Percentiles rank a stretch among this genome's conserved stretches.
These are phyloP conservation scores for Zoysia japonica DNA, from an alignment of 176 grass and related monocot species.

Conservation along the genomic window DNA sequence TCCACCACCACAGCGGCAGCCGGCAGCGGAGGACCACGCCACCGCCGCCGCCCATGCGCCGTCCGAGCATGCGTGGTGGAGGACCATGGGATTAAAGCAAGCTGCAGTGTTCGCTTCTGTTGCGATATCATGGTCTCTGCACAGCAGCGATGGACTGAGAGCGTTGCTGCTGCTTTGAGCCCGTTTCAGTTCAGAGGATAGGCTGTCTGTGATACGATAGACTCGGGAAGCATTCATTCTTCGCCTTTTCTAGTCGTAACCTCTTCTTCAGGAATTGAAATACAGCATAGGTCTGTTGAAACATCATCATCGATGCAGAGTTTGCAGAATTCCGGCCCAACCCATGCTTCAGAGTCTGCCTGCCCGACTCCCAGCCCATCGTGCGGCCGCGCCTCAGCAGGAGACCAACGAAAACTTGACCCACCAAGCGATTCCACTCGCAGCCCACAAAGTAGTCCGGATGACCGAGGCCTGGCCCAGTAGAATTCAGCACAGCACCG, in stretches of 20 bases:
- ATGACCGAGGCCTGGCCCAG: not conserved
- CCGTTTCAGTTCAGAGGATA: constrained; percentile 28
- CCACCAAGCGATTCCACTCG: not conserved
- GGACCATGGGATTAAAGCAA: constrained; percentile 24
- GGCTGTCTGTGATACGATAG: not conserved
- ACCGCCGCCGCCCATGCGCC: not conserved
- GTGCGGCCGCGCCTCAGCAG: not conserved
- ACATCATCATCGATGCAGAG: too few relatives aligned
- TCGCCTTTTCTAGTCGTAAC: not conserved
- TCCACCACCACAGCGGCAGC: not conserved
- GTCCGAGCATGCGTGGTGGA: not conserved
- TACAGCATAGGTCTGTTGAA: too few relatives aligned
- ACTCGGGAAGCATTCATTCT: not conserved
- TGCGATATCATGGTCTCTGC: not conserved
- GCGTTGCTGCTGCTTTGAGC: not conserved
- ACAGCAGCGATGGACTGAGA: not conserved
- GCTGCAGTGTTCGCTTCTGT: not conserved
- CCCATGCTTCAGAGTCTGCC: too few relatives aligned
- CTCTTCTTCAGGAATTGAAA: too few relatives aligned
- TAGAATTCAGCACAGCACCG: not conserved
- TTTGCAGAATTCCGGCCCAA: constrained; percentile 1
- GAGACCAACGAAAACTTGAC: not conserved
- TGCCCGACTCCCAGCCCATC: not conserved
- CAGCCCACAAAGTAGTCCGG: too few relatives aligned
- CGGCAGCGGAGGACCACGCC: not conserved